A percentile compares a stretch with the other conserved stretches of the same genome.
Conservation (phyloP, 2,329 filamentous ascomycete species). For the Alternaria conjuncta region DNA sequence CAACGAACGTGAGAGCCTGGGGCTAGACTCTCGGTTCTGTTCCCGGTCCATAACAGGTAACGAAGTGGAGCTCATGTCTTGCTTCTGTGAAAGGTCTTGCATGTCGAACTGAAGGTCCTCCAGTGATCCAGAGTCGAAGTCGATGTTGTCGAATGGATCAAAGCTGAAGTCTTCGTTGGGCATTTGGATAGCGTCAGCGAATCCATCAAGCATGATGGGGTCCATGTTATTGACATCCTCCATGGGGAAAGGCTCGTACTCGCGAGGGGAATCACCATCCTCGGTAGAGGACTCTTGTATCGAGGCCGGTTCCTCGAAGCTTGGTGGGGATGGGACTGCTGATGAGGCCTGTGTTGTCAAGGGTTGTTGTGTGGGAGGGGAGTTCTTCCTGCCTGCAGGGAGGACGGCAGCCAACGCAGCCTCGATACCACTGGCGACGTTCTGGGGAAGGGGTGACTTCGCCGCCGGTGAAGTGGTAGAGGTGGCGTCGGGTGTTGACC, state of each 20-base stretch:
- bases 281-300: constrained; percentile 34
- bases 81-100: constrained; percentile 23
- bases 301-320: constrained; percentile 24
- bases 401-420: constrained; percentile 45
- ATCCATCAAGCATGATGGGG: constrained; percentile 32
- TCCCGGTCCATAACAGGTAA: constrained; percentile 21
- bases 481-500: constrained; percentile 11
- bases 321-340: constrained; percentile 24
- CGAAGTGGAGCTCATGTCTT: constrained; percentile 23
- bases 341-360: constrained; percentile 25
- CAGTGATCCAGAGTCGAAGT: constrained; percentile 32
- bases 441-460: constrained; percentile 30
- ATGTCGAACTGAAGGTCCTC: constrained; percentile 28
- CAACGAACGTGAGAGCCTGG: constrained; percentile 48
- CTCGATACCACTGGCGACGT: constrained; percentile 44
- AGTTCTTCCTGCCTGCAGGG: constrained; percentile 36
- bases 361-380: constrained; percentile 14
- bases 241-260: constrained; percentile 34
- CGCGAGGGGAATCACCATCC: constrained; percentile 30
- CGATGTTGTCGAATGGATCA: constrained; percentile 34
- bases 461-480: constrained; percentile 10
- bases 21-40: constrained; percentile 30
- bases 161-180: constrained; percentile 34
- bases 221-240: constrained; percentile 34
- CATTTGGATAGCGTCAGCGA: constrained; percentile 28